These are phyloP conservation scores for Gastrodia elata DNA, from an alignment of 106 monocot species.

Conservation along the genomic window DNA sequence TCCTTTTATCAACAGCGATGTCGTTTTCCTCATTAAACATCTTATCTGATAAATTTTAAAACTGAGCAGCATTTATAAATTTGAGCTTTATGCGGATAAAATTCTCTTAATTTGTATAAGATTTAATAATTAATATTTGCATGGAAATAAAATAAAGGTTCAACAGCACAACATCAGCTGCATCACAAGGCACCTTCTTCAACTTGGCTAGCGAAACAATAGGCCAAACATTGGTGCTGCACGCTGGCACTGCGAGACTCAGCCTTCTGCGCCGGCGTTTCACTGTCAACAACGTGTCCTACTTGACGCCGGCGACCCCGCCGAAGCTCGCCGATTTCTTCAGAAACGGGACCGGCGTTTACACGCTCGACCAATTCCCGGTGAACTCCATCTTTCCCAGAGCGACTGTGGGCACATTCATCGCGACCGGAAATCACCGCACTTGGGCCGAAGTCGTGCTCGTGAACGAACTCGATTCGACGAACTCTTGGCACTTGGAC, in stretches of 20 bases:
- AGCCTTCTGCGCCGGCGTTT: not conserved
- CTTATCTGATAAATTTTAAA: not conserved
- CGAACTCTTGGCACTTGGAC: conserved; percentile 48
- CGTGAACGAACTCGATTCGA: conserved; percentile 14
- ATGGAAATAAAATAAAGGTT: conserved; percentile 11
- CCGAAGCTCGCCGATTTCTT: conserved; percentile 39
- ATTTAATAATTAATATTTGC: too few species aligned
- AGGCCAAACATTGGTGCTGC: conserved; percentile 25
- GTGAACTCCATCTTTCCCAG: not conserved
- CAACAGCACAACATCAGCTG: conserved; percentile 38
- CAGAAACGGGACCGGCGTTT: conserved; percentile 32
- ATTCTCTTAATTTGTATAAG: too few species aligned
- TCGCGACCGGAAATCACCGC: conserved; percentile 27
- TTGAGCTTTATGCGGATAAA: too few species aligned
- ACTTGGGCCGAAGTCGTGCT: conserved; percentile 36
- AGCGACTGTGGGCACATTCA: conserved; percentile 16
- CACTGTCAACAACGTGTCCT: conserved; percentile 36
- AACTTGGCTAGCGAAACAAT: conserved; percentile 19
- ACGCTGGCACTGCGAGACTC: not conserved
- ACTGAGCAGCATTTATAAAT: too few species aligned
- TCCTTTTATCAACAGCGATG: not conserved
- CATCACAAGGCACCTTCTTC: conserved; percentile 47
- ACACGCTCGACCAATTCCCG: conserved; percentile 26
- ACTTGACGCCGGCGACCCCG: conserved; percentile 27
- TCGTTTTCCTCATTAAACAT: not conserved